A percentile compares a stretch with the other conserved stretches of the same genome.
Conservation (phyloP, 176 grass and related monocot species). For the Zea luxurians region DNA sequence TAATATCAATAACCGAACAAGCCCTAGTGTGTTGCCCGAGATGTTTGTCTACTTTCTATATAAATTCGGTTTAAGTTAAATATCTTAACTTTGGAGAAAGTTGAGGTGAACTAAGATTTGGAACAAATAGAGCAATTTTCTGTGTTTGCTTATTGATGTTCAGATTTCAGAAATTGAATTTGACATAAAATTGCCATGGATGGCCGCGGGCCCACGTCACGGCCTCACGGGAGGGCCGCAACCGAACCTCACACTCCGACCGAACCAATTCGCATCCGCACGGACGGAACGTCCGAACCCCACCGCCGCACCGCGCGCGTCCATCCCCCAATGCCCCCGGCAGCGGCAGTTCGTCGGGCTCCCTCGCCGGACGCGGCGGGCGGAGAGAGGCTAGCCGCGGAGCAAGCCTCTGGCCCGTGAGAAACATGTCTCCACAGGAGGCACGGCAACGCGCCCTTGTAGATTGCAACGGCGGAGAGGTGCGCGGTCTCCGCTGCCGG, state of each 20-base stretch:
- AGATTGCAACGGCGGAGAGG: constrained; percentile 25
- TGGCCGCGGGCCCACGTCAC: not conserved
- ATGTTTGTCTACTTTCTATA: not conserved
- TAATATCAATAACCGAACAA: no score
- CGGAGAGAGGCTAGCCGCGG: not conserved
- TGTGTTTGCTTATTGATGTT: not conserved
- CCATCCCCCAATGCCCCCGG: not conserved
- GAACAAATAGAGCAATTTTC: not conserved
- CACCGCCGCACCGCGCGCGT: no score
- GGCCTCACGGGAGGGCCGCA: not conserved
- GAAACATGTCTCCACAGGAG: not conserved
- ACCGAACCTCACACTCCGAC: not conserved
- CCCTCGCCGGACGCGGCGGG: not conserved
- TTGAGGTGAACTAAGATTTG: not conserved
- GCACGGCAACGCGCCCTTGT: not conserved
- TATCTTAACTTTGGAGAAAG: not conserved
- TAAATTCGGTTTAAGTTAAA: not conserved
- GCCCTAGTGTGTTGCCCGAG: not conserved
- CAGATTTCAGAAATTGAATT: not conserved
- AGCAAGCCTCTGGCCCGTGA: not conserved
- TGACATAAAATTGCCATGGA: not conserved
- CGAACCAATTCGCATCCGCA: not conserved
- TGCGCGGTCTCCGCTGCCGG: not conserved
- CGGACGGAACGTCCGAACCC: not conserved
- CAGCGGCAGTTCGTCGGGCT: constrained; percentile 3